Evolutionary conservation across 192 early-diverging fungal genomes (phyloP).

Genomic region (Gryganskiella cystojenkinii): DNA sequence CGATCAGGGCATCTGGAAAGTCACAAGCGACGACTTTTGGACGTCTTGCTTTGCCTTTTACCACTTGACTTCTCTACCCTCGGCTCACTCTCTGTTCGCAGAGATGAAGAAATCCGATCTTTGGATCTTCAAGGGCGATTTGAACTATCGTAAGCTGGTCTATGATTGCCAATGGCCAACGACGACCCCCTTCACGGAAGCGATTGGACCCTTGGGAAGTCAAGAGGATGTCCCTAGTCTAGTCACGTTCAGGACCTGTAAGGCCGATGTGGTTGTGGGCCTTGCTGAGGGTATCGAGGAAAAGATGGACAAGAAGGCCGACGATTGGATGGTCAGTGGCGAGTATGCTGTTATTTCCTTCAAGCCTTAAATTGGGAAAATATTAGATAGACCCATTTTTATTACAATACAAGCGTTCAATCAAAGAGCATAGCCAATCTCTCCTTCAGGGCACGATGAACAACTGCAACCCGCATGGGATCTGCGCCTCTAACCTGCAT

Average conservation of each 20-base stretch:
- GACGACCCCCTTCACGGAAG: conserved; percentile 84
- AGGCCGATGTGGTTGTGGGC: conserved; percentile 87
- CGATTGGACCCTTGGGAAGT: conserved; percentile 79
- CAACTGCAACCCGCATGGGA: too few relatives aligned
- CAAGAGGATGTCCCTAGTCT: conserved; percentile 69
- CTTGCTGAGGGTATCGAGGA: conserved; percentile 66
- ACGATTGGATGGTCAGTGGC: conserved; percentile 77
- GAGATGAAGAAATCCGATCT: conserved; percentile 67
- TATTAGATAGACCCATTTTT: too few relatives aligned
- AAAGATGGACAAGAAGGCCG: conserved; percentile 54
- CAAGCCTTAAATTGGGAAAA: conserved; percentile 7
- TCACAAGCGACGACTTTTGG: conserved; percentile 87
- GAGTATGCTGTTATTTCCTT: conserved; percentile 77
- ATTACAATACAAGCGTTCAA: neutral
- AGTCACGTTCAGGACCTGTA: conserved; percentile 84
- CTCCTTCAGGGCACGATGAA: too few relatives aligned
- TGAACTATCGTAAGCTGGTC: conserved; percentile 96
- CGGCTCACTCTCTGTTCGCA: conserved; percentile 72
- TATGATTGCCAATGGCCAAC: conserved; percentile 91
- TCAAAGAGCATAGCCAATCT: too few relatives aligned
- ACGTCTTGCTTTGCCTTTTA: conserved; percentile 85
- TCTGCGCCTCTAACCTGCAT: too few relatives aligned
- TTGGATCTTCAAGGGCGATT: conserved; percentile 95
- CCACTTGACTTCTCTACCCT: conserved; percentile 68
- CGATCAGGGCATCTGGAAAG: conserved; percentile 67